Base-by-base conservation (phyloP, 2,329 filamentous ascomycete genomes). In the Fusarium agapanthi region DNA sequence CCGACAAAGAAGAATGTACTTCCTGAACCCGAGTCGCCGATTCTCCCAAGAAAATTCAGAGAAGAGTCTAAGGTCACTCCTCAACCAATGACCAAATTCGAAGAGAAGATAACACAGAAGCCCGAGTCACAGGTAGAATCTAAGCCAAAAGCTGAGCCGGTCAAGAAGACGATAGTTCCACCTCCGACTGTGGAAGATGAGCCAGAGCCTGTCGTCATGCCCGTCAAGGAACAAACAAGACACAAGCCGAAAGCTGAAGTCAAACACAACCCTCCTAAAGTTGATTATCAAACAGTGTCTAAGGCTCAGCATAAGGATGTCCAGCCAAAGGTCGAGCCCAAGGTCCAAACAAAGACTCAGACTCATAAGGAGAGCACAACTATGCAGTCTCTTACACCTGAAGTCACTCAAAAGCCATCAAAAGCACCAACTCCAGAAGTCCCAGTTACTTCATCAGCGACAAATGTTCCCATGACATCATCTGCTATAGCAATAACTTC, bases 171-270 rank as follows among this genome's bases (percentile, higher is more conserved):
- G 10, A 12, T 13, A 3, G 18, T 30, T 15, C 58, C 65, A 14
- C n/a, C 34, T n/a, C 44, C 51, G 3, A 59, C 65, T 2, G 65
- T 69, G 13, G 58, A 65, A 47, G 51, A 69, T 40, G 66, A 69
- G 12, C 35, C 51, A 20, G 30, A 53, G 24, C 6, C 38, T 32
- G 18, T 12, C 10, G 15, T 20, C n/a, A 34, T 55, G 22, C 22
- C 34, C n/a, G 16, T 24, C 9, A 26, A 60, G 24, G 56, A 45
- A 11, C 45, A 45, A 8, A 5, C 40, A 12, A 64, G 22, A 20
- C 5, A 16, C 6, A 35, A 45, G 11, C 13, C 7, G 4, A 44
- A 38, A 26, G 37, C 8, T 8, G 50, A 45, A 35, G 4, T 18
- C 30, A 35, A 35, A 26, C 54, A 47, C 3, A 28, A 2, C 5